Evolutionary conservation across 2,329 filamentous ascomycete genomes (phyloP), one percentile per base, ranked within the genome.

Genomic region (Neonectria neomacrospora): DNA sequence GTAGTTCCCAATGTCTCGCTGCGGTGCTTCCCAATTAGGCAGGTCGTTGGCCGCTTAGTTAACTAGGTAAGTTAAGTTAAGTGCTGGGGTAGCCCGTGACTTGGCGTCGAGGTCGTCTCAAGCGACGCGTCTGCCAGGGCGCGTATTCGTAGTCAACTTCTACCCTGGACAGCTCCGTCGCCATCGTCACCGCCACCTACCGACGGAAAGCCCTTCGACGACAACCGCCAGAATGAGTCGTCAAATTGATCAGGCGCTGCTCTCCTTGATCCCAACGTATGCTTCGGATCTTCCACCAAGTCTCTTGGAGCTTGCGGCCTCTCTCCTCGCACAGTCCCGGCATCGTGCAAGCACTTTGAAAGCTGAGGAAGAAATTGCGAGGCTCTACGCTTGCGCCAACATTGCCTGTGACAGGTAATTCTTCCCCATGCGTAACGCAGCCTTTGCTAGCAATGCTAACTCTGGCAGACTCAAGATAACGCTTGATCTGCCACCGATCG

Each of bases 331-430:
- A 2, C 93, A 96, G 77, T 96, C 93, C 12, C 88, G 92, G 34
- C 88, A 89, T 74, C 90, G 89, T 72, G 93, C 92, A 53, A 90
- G 88, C 73, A 91, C 87, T 16, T 83, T 97, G 56, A 96, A 94
- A 75, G 85, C 89, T 3, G 93, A 96, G 59, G 94, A 97, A 77
- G 94, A 97, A 77, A 89, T 96, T 67, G 93, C 91, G n/a, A 86
- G 94, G 20, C 85, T 87, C 5, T 96, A 96, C 77, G 91, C 91
- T 4, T 97, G 94, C 76, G 91, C 92, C 14, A 90, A 97, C 78
- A 86, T 99, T 64, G 96, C 96, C 20, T 98, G 94, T 75, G 93
- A 95, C 71, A 88, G 92, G 91, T 92, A 80, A 47, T 71, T 52
- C 16, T 26, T 26, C 26, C 32, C 14, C 16, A 7, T 11, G 2